Percentiles rank a stretch among this genome's conserved stretches.
Conservation (phyloP, 208 protist genomes). For the Tritrichomonas musculus region DNA sequence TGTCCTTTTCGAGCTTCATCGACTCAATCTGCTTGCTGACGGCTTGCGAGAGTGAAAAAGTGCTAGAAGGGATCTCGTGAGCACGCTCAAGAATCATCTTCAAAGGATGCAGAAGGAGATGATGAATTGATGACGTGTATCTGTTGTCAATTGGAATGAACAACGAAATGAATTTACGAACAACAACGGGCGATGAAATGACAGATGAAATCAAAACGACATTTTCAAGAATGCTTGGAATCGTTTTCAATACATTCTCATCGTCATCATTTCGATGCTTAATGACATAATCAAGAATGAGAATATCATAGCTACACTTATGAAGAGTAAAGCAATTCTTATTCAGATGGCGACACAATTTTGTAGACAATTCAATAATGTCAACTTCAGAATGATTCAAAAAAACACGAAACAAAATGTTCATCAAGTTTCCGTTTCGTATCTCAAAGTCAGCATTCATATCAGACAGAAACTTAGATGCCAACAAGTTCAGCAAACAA, state of each 20-base stretch:
- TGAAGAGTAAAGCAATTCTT: not conserved
- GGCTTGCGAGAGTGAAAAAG: not conserved
- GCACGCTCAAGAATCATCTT: not conserved
- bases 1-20: not conserved
- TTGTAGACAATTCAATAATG: not conserved
- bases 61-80: not conserved
- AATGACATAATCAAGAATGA: not conserved
- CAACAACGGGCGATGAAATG: not conserved
- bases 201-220: not conserved
- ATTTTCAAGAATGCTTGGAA: not conserved
- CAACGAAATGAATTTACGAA: not conserved
- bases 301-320: not conserved
- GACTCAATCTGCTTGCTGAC: too few relatives aligned
- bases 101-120: not conserved
- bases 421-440: not conserved
- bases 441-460: not conserved
- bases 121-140: not conserved
- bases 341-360: not conserved
- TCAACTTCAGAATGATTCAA: not conserved
- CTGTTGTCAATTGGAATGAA: not conserved
- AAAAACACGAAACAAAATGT: not conserved
- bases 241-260: not conserved
- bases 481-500: too few relatives aligned
- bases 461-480: not conserved
- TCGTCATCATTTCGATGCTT: not conserved